Percentiles rank a stretch among this genome's conserved stretches.
Conservation (phyloP, 371 early-diverging fungal species). For the Mycotypha africana region DNA sequence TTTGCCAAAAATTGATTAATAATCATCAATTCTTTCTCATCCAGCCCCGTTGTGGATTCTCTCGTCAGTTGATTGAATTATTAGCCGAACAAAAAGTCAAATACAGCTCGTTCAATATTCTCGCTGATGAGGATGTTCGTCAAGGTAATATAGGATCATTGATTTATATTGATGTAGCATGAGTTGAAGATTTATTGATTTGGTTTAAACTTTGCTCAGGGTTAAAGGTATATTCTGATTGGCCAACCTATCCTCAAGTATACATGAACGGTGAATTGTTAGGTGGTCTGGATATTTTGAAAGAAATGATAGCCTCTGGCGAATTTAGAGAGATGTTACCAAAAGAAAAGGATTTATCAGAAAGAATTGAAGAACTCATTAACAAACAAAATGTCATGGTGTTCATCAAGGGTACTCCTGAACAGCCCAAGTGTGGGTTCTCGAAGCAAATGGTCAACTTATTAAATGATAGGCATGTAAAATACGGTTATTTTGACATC, state of each 20-base stretch:
- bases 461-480: constrained; percentile 64
- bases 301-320: constrained; percentile 74
- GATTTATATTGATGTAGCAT: not conserved
- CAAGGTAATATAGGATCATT: constrained; percentile 64
- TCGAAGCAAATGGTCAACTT: constrained; percentile 70
- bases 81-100: constrained; percentile 62
- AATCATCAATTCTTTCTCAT: no score
- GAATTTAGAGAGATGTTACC: constrained; percentile 64
- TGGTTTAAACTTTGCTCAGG: no score
- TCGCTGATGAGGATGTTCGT: constrained; percentile 83
- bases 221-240: constrained; percentile 79
- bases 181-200: no score
- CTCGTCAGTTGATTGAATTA: constrained; percentile 65
- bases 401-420: constrained; percentile 96
- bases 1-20: no score
- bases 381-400: constrained; percentile 69
- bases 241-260: constrained; percentile 93
- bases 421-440: constrained; percentile 83
- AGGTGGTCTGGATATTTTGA: constrained; percentile 90
- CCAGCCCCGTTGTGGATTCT: constrained; percentile 76
- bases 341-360: constrained; percentile 68
- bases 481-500: constrained; percentile 82
- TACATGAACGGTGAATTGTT: constrained; percentile 84
- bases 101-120: constrained; percentile 85
- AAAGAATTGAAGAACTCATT: constrained; percentile 65